Base-by-base conservation (phyloP, 257 asterid genomes). In the Nicotiana attenuata region DNA sequence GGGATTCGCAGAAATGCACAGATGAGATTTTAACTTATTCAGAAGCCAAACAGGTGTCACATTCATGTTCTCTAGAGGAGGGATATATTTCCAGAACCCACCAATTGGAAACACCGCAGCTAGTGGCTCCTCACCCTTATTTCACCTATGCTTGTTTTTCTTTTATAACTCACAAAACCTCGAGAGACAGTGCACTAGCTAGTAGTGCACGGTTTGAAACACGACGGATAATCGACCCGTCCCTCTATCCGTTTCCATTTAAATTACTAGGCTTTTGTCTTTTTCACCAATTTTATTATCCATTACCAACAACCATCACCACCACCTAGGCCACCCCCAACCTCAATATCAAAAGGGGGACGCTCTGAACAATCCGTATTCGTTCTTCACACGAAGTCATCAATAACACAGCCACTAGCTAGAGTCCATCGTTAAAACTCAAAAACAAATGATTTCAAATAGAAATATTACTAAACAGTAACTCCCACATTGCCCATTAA, bases 251-350 rank as follows among this genome's bases (percentile, higher is more conserved):
- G 3, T 8, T 9, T 41, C 13, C 13, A 41, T 13, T 41, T 41
- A 41, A 9, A 41, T 41, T 41, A 41, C 13, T 8, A 41, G 50
- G 50, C 1, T 41, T 41, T 41, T 41, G 11, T 9, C 50, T 9
- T 41, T 41, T 2, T 41, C 84, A 88, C 81, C 86, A 90, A 88
- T 85, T 87, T 81, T 90, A 86, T 67, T 87, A 86, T 85, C 91
- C 95, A 84, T 87, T 90, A 88, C 88, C 89, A 89, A 88, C 91
- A 77, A 87, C 81, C 91, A 83, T 87, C 86, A 87, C 90, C 86
- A 86, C 81, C 35, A 41, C 59, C 56, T 33, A 59, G 73, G 67
- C 82, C 86, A 80, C 61, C 79, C 81, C 80, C 82, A 82, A 84
- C 78, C 77, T 19, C 41, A 84, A 82, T 87, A 78, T 84, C 85